Base-by-base conservation (phyloP, 2,329 filamentous ascomycete species). In the Blumeriella jaapii region DNA sequence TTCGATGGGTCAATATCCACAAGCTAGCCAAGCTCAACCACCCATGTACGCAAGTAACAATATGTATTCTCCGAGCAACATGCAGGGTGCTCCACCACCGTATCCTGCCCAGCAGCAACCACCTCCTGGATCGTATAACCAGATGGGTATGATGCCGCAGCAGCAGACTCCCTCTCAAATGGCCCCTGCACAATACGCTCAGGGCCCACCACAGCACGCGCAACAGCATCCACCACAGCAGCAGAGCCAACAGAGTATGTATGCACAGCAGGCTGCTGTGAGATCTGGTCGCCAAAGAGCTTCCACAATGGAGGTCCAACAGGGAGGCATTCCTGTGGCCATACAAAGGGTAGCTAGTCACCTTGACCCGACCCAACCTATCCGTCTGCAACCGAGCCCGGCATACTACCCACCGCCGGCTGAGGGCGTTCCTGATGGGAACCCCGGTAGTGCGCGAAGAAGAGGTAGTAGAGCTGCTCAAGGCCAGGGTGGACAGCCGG, bases 261-360 rank as follows among this genome's bases (percentile, higher is more conserved):
- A 81, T 49, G 69, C 74, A 29, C 83, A 89, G 61, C 83, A 89
- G 61, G 77, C 82, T 40, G 81, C 77, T 34, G 74, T 84, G 49
- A 73, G 85, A 46, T 78, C 78, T 29, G 80, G 80, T 28, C 75
- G 91, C 35, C 89, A 94, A 60, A 77, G 91, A 42, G 87, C 91
- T 25, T 91, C 87, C 28, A 98, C 91, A 3, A 93, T 96, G 81
- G 91, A 96, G 54, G 84, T 91, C 55, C 84, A 93, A 52, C 82
- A 87, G 54, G 87, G 82, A 44, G 89, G 89, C 2, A 94, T 98
- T 40, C 91, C 91, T 4, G 79, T 83, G 10, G 79, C 87, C 3
- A 84, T 98, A 39, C 91, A 98, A 60, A 73, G 91, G 49, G 91
- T 98, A 14, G 91, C 91, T 26, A 94, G 86, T 56, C 89, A 96